Percentiles rank a stretch among this genome's conserved stretches.
These are phyloP conservation scores for Cylindrotheca closterium DNA, from an alignment of 108 stramenopile genomes.

Conservation along the genomic window DNA sequence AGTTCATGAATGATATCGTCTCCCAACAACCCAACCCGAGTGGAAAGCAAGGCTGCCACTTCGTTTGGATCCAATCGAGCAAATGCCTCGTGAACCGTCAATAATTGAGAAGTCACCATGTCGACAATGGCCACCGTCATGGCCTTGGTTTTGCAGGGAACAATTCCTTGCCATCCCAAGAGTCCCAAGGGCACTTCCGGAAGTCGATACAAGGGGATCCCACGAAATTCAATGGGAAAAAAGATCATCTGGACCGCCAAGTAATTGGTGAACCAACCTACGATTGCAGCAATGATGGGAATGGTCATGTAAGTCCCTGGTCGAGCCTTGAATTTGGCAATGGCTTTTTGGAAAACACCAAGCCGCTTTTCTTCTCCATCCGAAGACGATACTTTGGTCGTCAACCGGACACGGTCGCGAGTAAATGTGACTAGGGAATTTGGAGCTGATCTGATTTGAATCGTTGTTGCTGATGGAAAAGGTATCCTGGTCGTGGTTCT, in stretches of 20 bases:
- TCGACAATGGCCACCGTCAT: slow-evolving; percentile 84
- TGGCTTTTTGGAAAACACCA: slow-evolving; percentile 13
- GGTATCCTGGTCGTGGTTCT: too few species aligned
- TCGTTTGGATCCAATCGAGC: slow-evolving; percentile 62
- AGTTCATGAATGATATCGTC: slow-evolving; percentile 54
- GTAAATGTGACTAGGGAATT: too few species aligned
- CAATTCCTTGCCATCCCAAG: slow-evolving; percentile 89
- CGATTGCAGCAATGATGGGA: slow-evolving; percentile 86
- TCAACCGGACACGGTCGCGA: too few species aligned
- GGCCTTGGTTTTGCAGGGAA: slow-evolving; percentile 81
- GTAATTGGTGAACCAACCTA: slow-evolving; percentile 95
- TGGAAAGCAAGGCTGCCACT: slow-evolving; percentile 58
- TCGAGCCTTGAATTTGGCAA: slow-evolving; percentile 55
- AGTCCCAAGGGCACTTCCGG: slow-evolving; percentile 73
- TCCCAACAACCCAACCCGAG: slow-evolving; percentile 70
- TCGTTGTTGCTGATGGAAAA: too few species aligned
- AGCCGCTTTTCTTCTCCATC: slow-evolving; percentile 8
- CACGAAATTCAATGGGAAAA: slow-evolving; percentile 79
- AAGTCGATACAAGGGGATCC: slow-evolving; percentile 63
- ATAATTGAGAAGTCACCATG: slow-evolving; percentile 83
- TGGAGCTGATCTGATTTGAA: too few species aligned
- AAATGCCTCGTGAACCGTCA: slow-evolving; percentile 81
- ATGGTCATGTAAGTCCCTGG: slow-evolving; percentile 78
- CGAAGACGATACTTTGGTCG: slow-evolving; percentile 5
- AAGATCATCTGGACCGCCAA: slow-evolving; percentile 91